Percentiles rank a stretch among this genome's conserved stretches.
Conservation (phyloP, 495 filamentous ascomycete genomes). For the Lepidopterella palustris region DNA sequence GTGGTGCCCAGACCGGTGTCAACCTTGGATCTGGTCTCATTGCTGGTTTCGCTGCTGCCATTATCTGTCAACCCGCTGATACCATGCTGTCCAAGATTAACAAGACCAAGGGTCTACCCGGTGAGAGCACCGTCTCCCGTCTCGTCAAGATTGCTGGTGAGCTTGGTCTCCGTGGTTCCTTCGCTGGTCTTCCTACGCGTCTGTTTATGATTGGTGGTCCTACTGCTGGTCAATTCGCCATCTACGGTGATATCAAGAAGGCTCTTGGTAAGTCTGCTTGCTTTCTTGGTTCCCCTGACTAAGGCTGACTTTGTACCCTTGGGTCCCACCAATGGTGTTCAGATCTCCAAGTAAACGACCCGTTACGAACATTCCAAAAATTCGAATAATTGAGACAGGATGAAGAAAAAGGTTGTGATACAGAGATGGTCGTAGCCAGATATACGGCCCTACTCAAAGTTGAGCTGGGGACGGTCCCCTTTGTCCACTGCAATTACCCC, state of each 20-base stretch:
- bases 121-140: slow-evolving; percentile 86
- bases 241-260: slow-evolving; percentile 77
- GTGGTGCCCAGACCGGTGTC: slow-evolving; percentile 71
- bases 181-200: slow-evolving; percentile 87
- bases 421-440: no score
- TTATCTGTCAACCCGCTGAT: slow-evolving; percentile 96
- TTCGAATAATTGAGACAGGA: no score
- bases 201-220: slow-evolving; percentile 78
- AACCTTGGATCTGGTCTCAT: slow-evolving; percentile 95
- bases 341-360: slow-evolving; percentile 54
- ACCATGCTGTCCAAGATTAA: slow-evolving; percentile 99
- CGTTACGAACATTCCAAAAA: no score
- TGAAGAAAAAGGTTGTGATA: no score
- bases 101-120: slow-evolving; percentile 95
- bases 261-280: slow-evolving; percentile 12
- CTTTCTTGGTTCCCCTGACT: not conserved
- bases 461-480: no score
- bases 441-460: no score
- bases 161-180: slow-evolving; percentile 83
- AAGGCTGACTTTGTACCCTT: slow-evolving; percentile 31
- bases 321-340: slow-evolving; percentile 69
- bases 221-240: slow-evolving; percentile 93
- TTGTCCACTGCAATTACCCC: no score
- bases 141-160: slow-evolving; percentile 95
- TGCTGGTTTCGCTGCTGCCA: slow-evolving; percentile 93